A percentile compares a stretch with the other conserved stretches of the same genome.
phyloP scores from a whole-genome alignment of 768 basidiomycete genomes.

The Kwoniella sp. region DNA sequence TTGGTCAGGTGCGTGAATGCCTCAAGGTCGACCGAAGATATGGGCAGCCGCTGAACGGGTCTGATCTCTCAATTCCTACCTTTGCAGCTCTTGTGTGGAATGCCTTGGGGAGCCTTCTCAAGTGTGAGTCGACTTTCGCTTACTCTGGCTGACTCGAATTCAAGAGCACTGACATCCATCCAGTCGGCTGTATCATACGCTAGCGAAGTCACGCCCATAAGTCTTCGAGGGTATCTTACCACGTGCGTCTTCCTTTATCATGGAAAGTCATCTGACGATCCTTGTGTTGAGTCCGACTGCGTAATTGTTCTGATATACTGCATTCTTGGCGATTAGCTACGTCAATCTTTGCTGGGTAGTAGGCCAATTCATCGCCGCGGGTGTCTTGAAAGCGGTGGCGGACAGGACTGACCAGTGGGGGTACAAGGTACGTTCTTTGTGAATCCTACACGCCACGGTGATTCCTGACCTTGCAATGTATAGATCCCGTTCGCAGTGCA shows the following conservation, averaged over 20 bases:
- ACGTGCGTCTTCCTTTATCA: conserved; percentile 12
- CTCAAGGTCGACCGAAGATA: background rate
- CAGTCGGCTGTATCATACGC: conserved; percentile 33
- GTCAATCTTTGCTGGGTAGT: conserved; percentile 49
- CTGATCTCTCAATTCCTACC: no score
- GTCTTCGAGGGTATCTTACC: conserved; percentile 34
- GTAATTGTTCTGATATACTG: no score
- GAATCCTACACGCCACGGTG: background rate
- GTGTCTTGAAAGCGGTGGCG: conserved; percentile 18
- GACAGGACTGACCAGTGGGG: conserved; percentile 22
- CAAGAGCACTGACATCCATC: conserved; percentile 14
- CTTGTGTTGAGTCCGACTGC: no score
- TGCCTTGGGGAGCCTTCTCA: conserved; percentile 42
- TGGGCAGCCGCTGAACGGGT: no score
- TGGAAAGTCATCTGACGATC: no score
- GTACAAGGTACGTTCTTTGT: conserved; percentile 5
- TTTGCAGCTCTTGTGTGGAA: conserved; percentile 34
- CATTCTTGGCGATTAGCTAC: conserved; percentile 1
- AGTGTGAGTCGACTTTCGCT: conserved; percentile 2
- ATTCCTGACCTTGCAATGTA: conserved; percentile 12
- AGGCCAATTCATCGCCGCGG: conserved; percentile 36
- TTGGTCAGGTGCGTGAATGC: conserved; percentile 5
- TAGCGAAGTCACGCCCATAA: conserved; percentile 31
- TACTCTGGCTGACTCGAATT: background rate
- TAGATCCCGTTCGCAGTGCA: conserved; percentile 35